phyloP scores from a whole-genome alignment of 2,329 filamentous ascomycete genomes.

The Ampelomyces quisqualis region DNA sequence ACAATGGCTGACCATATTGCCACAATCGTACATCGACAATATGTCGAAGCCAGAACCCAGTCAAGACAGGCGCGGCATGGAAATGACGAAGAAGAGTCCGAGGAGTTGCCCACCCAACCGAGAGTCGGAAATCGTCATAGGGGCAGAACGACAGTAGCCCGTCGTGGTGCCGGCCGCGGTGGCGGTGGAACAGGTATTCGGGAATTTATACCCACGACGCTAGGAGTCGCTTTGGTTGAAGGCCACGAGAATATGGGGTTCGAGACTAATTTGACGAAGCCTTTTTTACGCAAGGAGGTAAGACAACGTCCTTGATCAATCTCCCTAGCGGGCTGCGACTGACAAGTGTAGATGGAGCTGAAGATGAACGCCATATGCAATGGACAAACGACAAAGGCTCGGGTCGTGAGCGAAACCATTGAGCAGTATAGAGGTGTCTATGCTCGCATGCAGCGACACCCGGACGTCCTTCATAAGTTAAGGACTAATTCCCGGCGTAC shows the following conservation, averaged over 20 bases:
- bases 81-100: slow-evolving; percentile 51
- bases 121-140: slow-evolving; percentile 17
- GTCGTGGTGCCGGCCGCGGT: slow-evolving; percentile 52
- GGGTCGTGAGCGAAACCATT: slow-evolving; percentile 79
- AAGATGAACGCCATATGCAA: slow-evolving; percentile 98
- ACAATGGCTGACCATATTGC: slow-evolving; percentile 99
- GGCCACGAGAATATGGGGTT: slow-evolving; percentile 94
- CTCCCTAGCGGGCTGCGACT: slow-evolving; percentile 15
- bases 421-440: slow-evolving; percentile 86
- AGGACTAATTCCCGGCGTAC: slow-evolving; percentile 16
- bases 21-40: slow-evolving; percentile 88
- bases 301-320: slow-evolving; percentile 13
- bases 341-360: slow-evolving; percentile 69
- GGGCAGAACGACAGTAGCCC: slow-evolving; percentile 42
- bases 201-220: slow-evolving; percentile 88
- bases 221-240: slow-evolving; percentile 90
- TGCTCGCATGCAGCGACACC: slow-evolving; percentile 73
- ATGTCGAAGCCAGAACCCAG: slow-evolving; percentile 68
- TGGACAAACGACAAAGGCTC: slow-evolving; percentile 70
- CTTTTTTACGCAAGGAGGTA: slow-evolving; percentile 87
- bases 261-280: slow-evolving; percentile 90
- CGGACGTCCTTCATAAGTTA: slow-evolving; percentile 61
- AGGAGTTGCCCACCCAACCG: too few species aligned
- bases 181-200: slow-evolving; percentile 57
- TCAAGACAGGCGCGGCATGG: slow-evolving; percentile 45